Percentiles rank a stretch among this genome's conserved stretches.
Evolutionary conservation across 257 asterid species (phyloP).

Genomic region (Solanum chmielewskii): DNA sequence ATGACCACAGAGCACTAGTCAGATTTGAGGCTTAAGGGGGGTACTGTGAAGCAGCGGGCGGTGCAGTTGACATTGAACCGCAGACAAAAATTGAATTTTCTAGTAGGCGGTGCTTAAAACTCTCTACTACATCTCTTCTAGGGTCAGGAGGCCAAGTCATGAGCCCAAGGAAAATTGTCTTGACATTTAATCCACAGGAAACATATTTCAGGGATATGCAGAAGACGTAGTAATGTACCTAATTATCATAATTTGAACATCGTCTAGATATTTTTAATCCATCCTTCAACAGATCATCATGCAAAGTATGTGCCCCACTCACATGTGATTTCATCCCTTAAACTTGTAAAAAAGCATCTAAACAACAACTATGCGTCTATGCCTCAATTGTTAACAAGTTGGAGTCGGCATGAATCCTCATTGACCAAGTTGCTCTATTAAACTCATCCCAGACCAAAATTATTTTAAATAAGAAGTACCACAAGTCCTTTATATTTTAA

Average conservation of each 20-base stretch:
- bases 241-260: background rate
- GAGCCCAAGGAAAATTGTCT: background rate
- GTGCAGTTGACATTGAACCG: background rate
- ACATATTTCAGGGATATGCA: background rate
- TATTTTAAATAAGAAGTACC: background rate
- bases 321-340: background rate
- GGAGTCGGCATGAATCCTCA: background rate
- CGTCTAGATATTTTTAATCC: background rate
- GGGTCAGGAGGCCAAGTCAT: background rate
- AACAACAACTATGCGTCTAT: background rate
- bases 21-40: background rate
- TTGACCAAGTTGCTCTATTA: background rate
- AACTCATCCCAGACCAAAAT: background rate
- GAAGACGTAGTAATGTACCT: background rate
- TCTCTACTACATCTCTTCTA: background rate
- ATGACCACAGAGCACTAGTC: background rate
- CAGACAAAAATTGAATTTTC: background rate
- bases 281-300: background rate
- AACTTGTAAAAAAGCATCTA: background rate
- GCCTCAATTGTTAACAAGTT: background rate
- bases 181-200: background rate
- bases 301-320: background rate
- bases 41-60: background rate
- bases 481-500: background rate
- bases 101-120: background rate